phyloP scores from a whole-genome alignment of 371 early-diverging fungal species.

The Cokeromyces recurvatus region DNA sequence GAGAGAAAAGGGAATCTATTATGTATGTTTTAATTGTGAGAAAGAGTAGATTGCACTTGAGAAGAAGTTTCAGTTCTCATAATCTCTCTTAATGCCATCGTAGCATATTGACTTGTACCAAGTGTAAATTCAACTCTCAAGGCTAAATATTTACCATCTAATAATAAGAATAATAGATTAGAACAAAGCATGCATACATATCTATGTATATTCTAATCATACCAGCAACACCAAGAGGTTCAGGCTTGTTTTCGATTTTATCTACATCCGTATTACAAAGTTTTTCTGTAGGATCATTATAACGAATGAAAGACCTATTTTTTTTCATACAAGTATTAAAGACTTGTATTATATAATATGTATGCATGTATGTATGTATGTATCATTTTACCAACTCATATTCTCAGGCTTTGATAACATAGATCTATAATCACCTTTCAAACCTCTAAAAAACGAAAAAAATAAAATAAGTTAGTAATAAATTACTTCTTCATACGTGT shows the following conservation, averaged over 20 bases:
- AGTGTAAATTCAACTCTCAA: conserved; percentile 77
- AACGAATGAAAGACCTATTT: conserved; percentile 41
- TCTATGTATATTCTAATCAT: not conserved
- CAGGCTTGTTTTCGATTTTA: conserved; percentile 43
- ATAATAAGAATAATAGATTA: not conserved
- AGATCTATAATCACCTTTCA: conserved; percentile 79
- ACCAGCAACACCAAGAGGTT: conserved; percentile 34
- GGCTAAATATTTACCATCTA: conserved; percentile 67
- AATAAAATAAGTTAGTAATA: not conserved
- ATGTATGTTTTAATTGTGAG: conserved; percentile 16
- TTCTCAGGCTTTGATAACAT: conserved; percentile 50
- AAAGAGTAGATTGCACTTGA: conserved; percentile 22
- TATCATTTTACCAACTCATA: conserved; percentile 42
- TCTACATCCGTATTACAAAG: conserved; percentile 74
- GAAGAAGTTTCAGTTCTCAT: conserved; percentile 76
- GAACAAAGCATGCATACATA: not conserved
- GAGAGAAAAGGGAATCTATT: no score
- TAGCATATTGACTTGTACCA: conserved; percentile 88
- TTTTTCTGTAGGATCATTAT: conserved; percentile 60
- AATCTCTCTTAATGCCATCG: conserved; percentile 95
- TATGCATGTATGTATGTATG: not conserved
- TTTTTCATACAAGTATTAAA: not conserved
- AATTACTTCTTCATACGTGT: no score
- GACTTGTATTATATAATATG: no score
- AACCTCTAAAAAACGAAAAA: conserved; percentile 33